Evolutionary conservation across 768 basidiomycete species (phyloP).

Genomic region (Tylopilus felleus): DNA sequence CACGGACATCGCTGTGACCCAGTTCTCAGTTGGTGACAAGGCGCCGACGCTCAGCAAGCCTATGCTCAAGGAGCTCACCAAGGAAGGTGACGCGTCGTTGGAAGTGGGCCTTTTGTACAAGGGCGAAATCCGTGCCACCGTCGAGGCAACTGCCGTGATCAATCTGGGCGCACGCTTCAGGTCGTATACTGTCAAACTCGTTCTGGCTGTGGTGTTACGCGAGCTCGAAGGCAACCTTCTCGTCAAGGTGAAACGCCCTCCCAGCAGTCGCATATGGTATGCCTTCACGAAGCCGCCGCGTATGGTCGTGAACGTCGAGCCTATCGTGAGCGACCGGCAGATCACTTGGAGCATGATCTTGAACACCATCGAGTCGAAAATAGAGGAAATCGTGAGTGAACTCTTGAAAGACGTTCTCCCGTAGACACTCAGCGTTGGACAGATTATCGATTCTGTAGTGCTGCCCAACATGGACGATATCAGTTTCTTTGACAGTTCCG

Average conservation of each 20-base stretch:
- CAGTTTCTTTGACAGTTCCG: conserved; percentile 82
- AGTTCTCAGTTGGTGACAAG: conserved; percentile 83
- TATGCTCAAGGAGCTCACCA: conserved; percentile 96
- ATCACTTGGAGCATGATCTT: conserved; percentile 94
- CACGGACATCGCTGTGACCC: conserved; percentile 78
- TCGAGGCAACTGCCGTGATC: conserved; percentile 87
- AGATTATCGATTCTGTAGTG: conserved; percentile 94
- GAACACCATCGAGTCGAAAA: conserved; percentile 80
- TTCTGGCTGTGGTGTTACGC: conserved; percentile 82
- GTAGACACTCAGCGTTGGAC: conserved; percentile 64
- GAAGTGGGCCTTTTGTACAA: conserved; percentile 83
- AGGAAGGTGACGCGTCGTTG: conserved; percentile 88
- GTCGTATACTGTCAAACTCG: conserved; percentile 85
- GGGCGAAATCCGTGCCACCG: conserved; percentile 85
- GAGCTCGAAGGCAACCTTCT: conserved; percentile 90
- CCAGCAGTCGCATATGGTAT: conserved; percentile 91
- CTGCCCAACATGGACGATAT: conserved; percentile 99
- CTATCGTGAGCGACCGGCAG: conserved; percentile 91
- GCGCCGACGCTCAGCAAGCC: conserved; percentile 91
- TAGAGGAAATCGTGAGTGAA: conserved; percentile 78
- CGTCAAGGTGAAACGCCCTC: conserved; percentile 89
- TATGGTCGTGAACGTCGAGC: conserved; percentile 87
- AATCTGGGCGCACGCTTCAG: conserved; percentile 82
- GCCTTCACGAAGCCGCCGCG: conserved; percentile 87
- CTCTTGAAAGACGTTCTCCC: neutral